Evolutionary conservation across 2,329 filamentous ascomycete species (phyloP), one percentile per base, ranked within the genome.

Genomic region (Cordyceps farinosa): DNA sequence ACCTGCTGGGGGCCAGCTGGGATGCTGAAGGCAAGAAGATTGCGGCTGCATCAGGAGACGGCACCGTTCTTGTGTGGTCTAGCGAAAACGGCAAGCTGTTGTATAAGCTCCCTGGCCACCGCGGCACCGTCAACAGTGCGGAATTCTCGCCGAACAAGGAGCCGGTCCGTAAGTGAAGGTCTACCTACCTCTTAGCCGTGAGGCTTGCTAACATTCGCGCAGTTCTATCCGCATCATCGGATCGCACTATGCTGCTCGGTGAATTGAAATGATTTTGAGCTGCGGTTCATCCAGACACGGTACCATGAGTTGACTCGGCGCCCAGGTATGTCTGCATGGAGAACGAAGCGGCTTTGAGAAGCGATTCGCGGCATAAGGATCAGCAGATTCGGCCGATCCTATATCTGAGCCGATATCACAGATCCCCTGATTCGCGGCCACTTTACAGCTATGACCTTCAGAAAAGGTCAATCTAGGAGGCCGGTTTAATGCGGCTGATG

Each of bases 81-180:
- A 87, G 82, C 62, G 88, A 91, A 73, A 90, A 85, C n/a, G 93
- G 91, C 64, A 98, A 96, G 79, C 81, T 99, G 69, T 76, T 96
- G 67, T 96, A 97, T 78, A 98, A 98, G 78, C 82, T 99, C 59
- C 95, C 95, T 1, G 95, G 95, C 1, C 95, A 99, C 75, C 95
- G 92, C 77, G 95, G 94, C 40, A 91, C 91, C 0, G 95, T 98
- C 58, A 99, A 98, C 74, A 92, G 94, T 74, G 94, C 94, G 61
- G 90, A 96, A 69, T 96, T 99, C 73, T 89, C 91, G 55, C 92
- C 94, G 5, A 85, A 85, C 45, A 86, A 89, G 65, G 92, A 97
- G 70, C 92, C 92, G 27, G 90, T 97, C 66, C 84, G 93, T 97
- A 84, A 87, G 91, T 87, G 15, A 56, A 29, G 40, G 47, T 5